Percentiles rank a stretch among this genome's conserved stretches.
Conservation (phyloP, 352 stramenopile species). For the Globisporangium paroecandrum region DNA sequence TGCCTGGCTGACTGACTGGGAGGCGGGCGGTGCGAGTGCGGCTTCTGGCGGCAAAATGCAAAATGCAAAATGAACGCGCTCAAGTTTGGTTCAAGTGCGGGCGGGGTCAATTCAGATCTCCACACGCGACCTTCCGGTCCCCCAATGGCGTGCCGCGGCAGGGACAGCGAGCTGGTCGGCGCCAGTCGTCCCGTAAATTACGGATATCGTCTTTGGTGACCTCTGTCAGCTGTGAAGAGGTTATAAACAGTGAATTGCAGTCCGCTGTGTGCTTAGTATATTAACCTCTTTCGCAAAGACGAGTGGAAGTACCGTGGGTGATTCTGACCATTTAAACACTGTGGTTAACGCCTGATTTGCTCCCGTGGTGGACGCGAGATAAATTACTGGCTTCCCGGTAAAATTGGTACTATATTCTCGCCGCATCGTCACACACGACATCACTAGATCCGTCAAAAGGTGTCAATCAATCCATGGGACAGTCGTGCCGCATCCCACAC, state of each 20-base stretch:
- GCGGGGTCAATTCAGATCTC: background rate
- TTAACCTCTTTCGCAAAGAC: no score
- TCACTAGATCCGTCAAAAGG: background rate
- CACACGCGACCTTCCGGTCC: background rate
- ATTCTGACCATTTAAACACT: background rate
- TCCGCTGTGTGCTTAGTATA: no score
- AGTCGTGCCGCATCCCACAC: no score
- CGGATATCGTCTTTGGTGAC: background rate
- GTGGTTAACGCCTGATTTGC: background rate
- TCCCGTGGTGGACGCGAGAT: background rate
- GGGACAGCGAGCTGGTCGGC: background rate
- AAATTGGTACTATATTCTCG: background rate
- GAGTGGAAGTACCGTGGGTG: no score
- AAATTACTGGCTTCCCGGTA: background rate
- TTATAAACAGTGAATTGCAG: background rate
- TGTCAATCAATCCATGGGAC: no score
- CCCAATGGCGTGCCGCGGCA: background rate
- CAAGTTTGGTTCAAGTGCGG: background rate
- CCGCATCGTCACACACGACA: background rate
- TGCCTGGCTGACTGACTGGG: background rate
- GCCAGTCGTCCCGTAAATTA: conserved; percentile 1
- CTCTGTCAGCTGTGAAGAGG: background rate
- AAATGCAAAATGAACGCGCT: background rate
- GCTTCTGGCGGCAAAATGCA: background rate
- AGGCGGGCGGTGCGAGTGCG: background rate